Base-by-base conservation (phyloP, 1,284 basidiomycete genomes). In the Sphaerobolus stellatus region DNA sequence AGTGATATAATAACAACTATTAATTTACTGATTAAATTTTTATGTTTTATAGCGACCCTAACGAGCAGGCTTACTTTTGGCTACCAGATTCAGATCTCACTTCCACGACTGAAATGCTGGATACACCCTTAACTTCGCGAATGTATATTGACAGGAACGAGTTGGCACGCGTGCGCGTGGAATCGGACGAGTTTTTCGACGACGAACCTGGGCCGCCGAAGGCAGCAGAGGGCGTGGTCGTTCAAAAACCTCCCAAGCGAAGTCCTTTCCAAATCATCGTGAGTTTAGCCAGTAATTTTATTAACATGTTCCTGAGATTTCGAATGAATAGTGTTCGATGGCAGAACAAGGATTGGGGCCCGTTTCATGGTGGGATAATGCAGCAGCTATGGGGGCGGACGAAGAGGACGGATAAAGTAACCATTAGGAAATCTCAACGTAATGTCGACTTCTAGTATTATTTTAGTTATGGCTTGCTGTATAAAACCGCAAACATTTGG, bases 111-210 rank as follows among this genome's bases (percentile, higher is more conserved):
- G 83, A 86, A 56, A 77, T 92, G 22, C 79, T 90, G 41, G 87
- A 90, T 64, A 84, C 85, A 0, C 75, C 85, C 0, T 72, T 79
- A 0, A 67, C 80, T 33, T 85, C 89, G 40, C 80, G 93, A 25
- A 88, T 95, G 80, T 96, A 94, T 68, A 86, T 97, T 57, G 91
- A 94, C 65, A 75, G 82, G 50, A 83, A 83, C 27, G 94, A 97
- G 64, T 77, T 88, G 31, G 77, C 98, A n/a, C 86, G 95, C 18
- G 84, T 96, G 38, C 86, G 92, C 3, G 86, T 98, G 11, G 92
- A 96, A 67, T 78, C 81, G 2, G 90, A 96, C 64, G 87, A 91
- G 61, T 98, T 96, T 69, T 89, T 86, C 66, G 94, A 98, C 64
- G 85, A 92, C 60, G 91, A 95, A 64, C 94, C 94, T 0, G 91